These are phyloP conservation scores for Aspergillus bridgeri DNA, from an alignment of 495 filamentous ascomycete genomes.

Conservation along the genomic window DNA sequence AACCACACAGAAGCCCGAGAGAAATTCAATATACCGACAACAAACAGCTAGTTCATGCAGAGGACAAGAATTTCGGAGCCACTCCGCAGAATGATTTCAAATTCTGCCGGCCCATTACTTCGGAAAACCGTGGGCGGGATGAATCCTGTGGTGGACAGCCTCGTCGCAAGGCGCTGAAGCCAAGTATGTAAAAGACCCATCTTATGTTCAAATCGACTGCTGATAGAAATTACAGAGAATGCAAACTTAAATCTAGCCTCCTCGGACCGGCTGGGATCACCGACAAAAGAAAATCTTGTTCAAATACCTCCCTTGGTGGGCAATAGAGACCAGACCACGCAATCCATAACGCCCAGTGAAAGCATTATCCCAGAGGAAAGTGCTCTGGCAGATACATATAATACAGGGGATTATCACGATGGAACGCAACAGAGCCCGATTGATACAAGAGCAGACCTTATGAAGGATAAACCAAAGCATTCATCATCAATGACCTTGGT, in stretches of 20 bases:
- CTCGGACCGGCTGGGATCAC: neutral
- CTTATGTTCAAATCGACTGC: constrained; percentile 1
- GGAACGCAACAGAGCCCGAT: neutral
- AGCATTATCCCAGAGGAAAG: neutral
- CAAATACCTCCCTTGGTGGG: neutral
- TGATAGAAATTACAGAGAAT: constrained; percentile 46
- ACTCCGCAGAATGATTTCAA: constrained; percentile 44
- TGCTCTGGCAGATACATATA: neutral
- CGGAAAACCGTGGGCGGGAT: constrained; percentile 8
- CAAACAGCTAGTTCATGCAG: constrained; percentile 62
- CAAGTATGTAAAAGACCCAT: constrained; percentile 45
- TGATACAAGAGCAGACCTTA: neutral
- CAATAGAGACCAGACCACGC: neutral
- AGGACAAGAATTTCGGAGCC: constrained; percentile 33
- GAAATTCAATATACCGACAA: constrained; percentile 44
- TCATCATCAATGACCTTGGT: neutral
- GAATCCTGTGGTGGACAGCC: constrained; percentile 11
- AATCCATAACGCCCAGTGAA: neutral
- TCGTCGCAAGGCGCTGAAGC: constrained; percentile 55
- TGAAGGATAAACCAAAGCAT: neutral
- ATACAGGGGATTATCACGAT: neutral
- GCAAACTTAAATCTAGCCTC: constrained; percentile 33
- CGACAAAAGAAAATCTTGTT: neutral
- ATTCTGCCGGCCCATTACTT: constrained; percentile 34
- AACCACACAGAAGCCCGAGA: neutral